Base-by-base conservation (phyloP, 768 basidiomycete species). In the Leccinum subtestaceum region DNA sequence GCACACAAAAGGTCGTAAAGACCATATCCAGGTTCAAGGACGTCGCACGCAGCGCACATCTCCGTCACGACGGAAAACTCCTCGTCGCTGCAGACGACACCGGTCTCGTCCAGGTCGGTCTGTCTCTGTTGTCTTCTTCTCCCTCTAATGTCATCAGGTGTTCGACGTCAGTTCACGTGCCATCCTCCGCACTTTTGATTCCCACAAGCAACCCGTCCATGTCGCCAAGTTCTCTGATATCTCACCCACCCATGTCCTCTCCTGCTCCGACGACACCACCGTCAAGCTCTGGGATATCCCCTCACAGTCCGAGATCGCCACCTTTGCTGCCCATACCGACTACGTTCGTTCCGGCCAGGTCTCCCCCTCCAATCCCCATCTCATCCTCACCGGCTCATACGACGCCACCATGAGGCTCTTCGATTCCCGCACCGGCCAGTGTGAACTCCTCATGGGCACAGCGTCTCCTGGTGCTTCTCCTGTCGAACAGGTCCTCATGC, bases 21-120 rank as follows among this genome's bases (percentile, higher is more conserved):
- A 96, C 93, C 2, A 93, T 99, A 57, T 90, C 95, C 29, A 81
- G 97, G 40, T 99, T 99, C 78, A 98, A 97, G 73, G 97, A 98
- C 69, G 88, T 95, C 36, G 95, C 96, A 1, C 80, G 95, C 59
- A 89, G 90, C 65, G 97, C 90, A 4, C 83, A 84, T 65, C 94
- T 99, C 57, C 85, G 97, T 53, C 83, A 80, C 52, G 97, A 99
- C 74, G 97, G 97, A 19, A 98, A 96, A 70, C 83, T 99, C 38
- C 84, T 98, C 8, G 89, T 97, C 0, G 97, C 95, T 0, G 96
- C 93, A 56, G 95, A 98, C 67, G 97, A 98, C 72, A 89, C 87
- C 57, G 97, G 97, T 19, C 74, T 95, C 21, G 84, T 99, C 12
- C 89, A 90, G 76, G 85, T 85, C 27, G 27, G 51, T 53, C 12